These are phyloP conservation scores for Taphrina deformans DNA, from an alignment of 1,139 yeast species.

Conservation along the genomic window DNA sequence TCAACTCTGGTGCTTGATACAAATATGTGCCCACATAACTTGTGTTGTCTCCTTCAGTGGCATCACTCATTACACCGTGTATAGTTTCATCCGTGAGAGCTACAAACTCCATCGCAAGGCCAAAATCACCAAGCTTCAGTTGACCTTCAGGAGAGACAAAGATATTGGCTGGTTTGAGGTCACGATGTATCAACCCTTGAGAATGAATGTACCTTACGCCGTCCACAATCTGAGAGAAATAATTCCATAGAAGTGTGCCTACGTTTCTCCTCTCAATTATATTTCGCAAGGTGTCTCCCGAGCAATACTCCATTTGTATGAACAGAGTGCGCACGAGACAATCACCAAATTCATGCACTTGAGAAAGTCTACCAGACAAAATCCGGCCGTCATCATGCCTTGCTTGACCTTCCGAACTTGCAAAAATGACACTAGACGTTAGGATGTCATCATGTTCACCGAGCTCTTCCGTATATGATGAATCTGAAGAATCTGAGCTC, in stretches of 20 bases:
- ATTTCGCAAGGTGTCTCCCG: slow-evolving; percentile 82
- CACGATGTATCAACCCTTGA: slow-evolving; percentile 93
- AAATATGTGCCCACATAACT: slow-evolving; percentile 71
- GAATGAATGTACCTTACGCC: slow-evolving; percentile 89
- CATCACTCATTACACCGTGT: slow-evolving; percentile 38
- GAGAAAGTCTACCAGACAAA: background rate
- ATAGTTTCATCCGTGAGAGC: background rate
- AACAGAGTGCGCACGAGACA: slow-evolving; percentile 53
- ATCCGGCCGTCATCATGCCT: background rate
- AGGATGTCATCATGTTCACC: slow-evolving; percentile 43
- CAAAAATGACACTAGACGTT: slow-evolving; percentile 38
- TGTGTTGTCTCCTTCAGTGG: slow-evolving; percentile 55
- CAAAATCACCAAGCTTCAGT: slow-evolving; percentile 95
- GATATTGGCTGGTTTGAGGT: slow-evolving; percentile 91
- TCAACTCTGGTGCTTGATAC: slow-evolving; percentile 80
- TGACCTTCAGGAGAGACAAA: slow-evolving; percentile 88
- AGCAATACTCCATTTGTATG: slow-evolving; percentile 98
- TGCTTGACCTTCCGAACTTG: background rate
- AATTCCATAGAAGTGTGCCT: slow-evolving; percentile 79
- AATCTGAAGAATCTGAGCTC: slow-evolving; percentile 30
- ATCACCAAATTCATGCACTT: background rate
- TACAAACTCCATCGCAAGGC: slow-evolving; percentile 61
- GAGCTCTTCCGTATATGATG: slow-evolving; percentile 20
- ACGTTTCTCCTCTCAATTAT: slow-evolving; percentile 80
- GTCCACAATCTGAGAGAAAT: slow-evolving; percentile 82